Base-by-base conservation (phyloP, 441 rosid species). In the Erysimum pusillum region DNA sequence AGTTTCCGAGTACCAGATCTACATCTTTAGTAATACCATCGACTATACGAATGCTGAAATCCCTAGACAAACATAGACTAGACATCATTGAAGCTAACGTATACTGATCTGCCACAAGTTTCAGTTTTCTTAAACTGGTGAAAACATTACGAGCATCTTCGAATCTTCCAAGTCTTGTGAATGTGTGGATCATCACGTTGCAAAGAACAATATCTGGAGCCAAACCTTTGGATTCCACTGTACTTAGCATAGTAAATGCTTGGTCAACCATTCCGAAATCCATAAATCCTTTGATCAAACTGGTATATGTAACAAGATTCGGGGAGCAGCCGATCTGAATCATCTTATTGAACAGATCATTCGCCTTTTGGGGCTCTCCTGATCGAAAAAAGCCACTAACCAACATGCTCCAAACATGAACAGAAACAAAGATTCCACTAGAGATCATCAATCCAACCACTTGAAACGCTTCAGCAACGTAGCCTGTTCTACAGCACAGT, bases 121-220 rank as follows among this genome's bases (percentile, higher is more conserved):
- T 73, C 39, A 18, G 32, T 4, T 79, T 57, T 12, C 25, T 56
- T 67, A 86, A 76, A 76, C 82, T 65, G 31, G 42, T 38, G 69
- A 82, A 82, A 57, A 86, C 53, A 28, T 63, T 66, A 52, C 66
- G 80, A 52, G 89, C 89, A 35, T 86, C 83, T 61, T 84, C 82
- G 59, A 73, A 80, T 68, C 76, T 76, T 52, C 87, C 85, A 6
- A 78, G 80, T 82, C 82, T 90, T 15, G 89, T 82, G 46, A 83
- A 84, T 65, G 80, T 66, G 77, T 85, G 82, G 58, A 90, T 90
- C 71, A 90, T 74, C 12, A 89, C 85, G 83, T 89, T 92, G 76
- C 85, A 84, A 60, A 92, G 84, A 79, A 87, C 78, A 79, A 90
- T 84, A 75, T 92, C 92, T 31, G 86, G 90, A 64, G 63, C 83